Evolutionary conservation across 441 rosid species (phyloP).

Genomic region (Brassica hybrid): DNA sequence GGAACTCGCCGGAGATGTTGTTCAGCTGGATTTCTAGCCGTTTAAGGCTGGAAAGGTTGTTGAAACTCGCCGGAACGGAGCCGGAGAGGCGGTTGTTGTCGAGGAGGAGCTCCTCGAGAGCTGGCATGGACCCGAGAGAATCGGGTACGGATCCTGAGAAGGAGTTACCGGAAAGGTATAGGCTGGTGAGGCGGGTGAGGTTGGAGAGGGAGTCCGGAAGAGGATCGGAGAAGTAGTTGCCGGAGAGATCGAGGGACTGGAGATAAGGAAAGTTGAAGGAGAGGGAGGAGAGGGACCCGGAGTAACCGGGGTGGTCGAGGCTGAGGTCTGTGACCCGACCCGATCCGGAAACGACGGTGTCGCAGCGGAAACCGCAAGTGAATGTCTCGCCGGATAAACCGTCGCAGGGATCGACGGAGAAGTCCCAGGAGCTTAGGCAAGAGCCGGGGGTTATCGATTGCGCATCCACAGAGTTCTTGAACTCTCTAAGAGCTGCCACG

Average conservation of each 20-base stretch:
- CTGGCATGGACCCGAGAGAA: slow-evolving; percentile 57
- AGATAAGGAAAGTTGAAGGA: slow-evolving; percentile 67
- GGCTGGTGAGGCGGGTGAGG: slow-evolving; percentile 60
- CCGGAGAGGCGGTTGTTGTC: slow-evolving; percentile 65
- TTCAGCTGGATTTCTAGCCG: slow-evolving; percentile 74
- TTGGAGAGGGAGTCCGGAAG: slow-evolving; percentile 61
- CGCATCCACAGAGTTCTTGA: slow-evolving; percentile 55
- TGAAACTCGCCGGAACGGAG: slow-evolving; percentile 58
- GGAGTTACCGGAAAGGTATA: slow-evolving; percentile 58
- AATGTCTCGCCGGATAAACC: slow-evolving; percentile 64
- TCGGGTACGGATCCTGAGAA: slow-evolving; percentile 65
- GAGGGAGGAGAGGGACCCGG: slow-evolving; percentile 54
- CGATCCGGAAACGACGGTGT: slow-evolving; percentile 45
- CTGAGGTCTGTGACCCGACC: slow-evolving; percentile 73
- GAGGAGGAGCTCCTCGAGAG: slow-evolving; percentile 65
- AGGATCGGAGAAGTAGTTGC: slow-evolving; percentile 64
- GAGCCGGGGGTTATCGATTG: slow-evolving; percentile 69
- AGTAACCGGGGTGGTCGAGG: slow-evolving; percentile 81
- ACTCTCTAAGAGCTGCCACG: slow-evolving; percentile 52
- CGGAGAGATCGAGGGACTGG: slow-evolving; percentile 64
- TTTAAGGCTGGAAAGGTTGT: slow-evolving; percentile 49
- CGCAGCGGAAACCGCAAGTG: slow-evolving; percentile 92
- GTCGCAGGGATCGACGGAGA: slow-evolving; percentile 83
- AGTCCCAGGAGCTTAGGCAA: slow-evolving; percentile 81
- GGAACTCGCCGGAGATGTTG: slow-evolving; percentile 60